Conservation (phyloP, 495 filamentous ascomycete species). For the Talaromyces ruber region DNA sequence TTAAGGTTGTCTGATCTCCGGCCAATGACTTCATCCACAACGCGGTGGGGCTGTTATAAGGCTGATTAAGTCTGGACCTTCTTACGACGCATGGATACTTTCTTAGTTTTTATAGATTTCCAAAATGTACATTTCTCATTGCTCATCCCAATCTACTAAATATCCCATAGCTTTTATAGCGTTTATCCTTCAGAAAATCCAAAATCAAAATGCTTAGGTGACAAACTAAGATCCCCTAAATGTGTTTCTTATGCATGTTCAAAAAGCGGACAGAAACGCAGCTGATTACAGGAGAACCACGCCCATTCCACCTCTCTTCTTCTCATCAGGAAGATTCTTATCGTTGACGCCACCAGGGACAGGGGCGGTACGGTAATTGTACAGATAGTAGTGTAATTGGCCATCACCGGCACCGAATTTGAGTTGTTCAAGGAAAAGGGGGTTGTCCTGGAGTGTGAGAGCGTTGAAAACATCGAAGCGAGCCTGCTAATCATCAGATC, state of each 20-base stretch:
- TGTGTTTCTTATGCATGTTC: neutral
- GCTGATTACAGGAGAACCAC: slow-evolving; percentile 65
- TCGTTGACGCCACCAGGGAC: slow-evolving; percentile 77
- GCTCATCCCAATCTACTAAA: neutral
- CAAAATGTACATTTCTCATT: neutral
- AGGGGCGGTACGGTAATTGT: slow-evolving; percentile 82
- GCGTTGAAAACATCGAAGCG: slow-evolving; percentile 97
- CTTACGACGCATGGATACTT: too few relatives aligned
- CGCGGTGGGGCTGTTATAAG: neutral
- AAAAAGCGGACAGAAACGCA: neutral
- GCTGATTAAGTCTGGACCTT: neutral
- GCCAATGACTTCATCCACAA: neutral
- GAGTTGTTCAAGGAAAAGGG: slow-evolving; percentile 81
- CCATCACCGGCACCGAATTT: slow-evolving; percentile 93
- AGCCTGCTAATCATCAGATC: slow-evolving; percentile 25
- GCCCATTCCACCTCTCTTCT: slow-evolving; percentile 75
- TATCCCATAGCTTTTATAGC: neutral
- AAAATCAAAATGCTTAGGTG: neutral
- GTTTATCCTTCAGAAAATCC: neutral
- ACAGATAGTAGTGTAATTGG: slow-evolving; percentile 90
- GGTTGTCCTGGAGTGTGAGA: slow-evolving; percentile 86
- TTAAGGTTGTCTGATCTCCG: neutral
- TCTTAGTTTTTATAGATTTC: neutral
- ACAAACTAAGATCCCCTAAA: neutral
- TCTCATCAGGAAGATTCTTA: slow-evolving; percentile 63